These are phyloP conservation scores for Colletotrichum sp. DNA, from an alignment of 2,329 filamentous ascomycete species.

Conservation along the genomic window DNA sequence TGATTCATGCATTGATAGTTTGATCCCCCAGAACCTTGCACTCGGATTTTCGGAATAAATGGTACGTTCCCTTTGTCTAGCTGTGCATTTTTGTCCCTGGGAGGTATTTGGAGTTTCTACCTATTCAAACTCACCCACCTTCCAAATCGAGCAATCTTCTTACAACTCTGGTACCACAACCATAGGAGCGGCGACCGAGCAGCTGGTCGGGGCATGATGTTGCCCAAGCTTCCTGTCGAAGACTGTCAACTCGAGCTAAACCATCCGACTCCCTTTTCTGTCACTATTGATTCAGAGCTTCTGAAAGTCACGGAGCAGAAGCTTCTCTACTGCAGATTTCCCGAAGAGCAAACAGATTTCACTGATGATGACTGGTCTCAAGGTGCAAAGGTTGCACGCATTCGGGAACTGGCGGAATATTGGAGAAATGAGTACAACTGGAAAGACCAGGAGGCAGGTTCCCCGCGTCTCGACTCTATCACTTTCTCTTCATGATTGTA, in stretches of 20 bases:
- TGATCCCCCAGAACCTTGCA: neutral
- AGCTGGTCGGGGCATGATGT: neutral
- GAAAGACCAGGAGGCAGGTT: neutral
- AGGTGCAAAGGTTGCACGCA: slow-evolving; percentile 13
- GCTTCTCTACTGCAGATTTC: slow-evolving; percentile 4
- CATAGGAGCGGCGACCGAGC: neutral
- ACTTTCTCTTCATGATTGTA: neutral
- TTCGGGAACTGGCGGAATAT: slow-evolving; percentile 15
- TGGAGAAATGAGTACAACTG: slow-evolving; percentile 17
- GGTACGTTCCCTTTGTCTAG: neutral
- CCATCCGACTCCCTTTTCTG: neutral
- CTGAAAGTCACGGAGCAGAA: slow-evolving; percentile 9
- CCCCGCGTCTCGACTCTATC: neutral
- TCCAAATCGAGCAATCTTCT: neutral
- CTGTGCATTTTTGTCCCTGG: neutral
- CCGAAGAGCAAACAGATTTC: slow-evolving; percentile 12
- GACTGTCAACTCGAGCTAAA: neutral
- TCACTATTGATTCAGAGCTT: slow-evolving; percentile 11
- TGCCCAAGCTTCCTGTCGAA: neutral
- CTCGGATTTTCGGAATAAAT: neutral
- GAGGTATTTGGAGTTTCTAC: too few species aligned
- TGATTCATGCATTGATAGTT: neutral
- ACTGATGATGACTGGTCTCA: slow-evolving; percentile 18
- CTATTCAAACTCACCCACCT: neutral
- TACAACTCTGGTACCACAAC: neutral